These are phyloP conservation scores for Quercus phellos DNA, from an alignment of 331 rosid genomes.

Conservation along the genomic window DNA sequence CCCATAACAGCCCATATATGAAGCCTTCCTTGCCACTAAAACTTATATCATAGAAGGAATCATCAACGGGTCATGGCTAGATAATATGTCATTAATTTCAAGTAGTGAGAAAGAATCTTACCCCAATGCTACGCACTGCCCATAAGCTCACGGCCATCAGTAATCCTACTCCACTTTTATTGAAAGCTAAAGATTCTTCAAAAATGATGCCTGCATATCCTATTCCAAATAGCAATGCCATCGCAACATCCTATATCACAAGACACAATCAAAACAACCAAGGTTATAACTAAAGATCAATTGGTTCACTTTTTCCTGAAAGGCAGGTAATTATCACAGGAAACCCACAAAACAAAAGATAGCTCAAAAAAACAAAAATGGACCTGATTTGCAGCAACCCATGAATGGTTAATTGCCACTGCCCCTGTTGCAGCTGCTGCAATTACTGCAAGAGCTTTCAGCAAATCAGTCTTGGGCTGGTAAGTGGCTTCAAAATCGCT, in stretches of 20 bases:
- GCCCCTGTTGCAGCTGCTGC: constrained; percentile 66
- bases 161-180: constrained; percentile 90
- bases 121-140: constrained; percentile 92
- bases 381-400: constrained; percentile 98
- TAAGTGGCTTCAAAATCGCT: constrained; percentile 53
- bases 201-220: constrained; percentile 98
- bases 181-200: constrained; percentile 92
- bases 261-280: not conserved
- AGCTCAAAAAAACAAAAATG: constrained; percentile 20
- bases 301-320: not conserved
- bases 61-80: too few species aligned
- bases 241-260: constrained; percentile 71
- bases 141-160: constrained; percentile 97
- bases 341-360: constrained; percentile 3
- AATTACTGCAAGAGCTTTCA: constrained; percentile 78
- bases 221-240: constrained; percentile 80
- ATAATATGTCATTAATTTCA: not conserved
- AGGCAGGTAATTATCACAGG: constrained; percentile 1
- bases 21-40: not conserved
- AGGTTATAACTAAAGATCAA: not conserved
- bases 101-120: constrained; percentile 28
- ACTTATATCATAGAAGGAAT: not conserved
- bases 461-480: constrained; percentile 74
- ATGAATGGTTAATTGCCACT: constrained; percentile 82
- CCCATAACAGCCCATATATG: not conserved